A percentile compares a stretch with the other conserved stretches of the same genome.
phyloP scores from a whole-genome alignment of 371 early-diverging fungal genomes.

The Amoeboaphelidium protococcarum region DNA sequence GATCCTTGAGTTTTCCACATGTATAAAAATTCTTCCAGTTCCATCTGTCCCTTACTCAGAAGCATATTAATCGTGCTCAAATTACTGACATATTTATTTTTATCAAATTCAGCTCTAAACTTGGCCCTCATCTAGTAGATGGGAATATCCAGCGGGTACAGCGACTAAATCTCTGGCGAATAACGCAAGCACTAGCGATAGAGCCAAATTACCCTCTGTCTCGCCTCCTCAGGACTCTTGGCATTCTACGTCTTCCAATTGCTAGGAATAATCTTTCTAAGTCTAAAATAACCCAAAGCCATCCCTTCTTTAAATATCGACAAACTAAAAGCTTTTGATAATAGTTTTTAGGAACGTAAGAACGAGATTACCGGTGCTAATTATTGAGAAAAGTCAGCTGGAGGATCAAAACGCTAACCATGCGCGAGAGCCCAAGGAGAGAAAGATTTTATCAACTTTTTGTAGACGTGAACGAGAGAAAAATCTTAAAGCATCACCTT shows the following conservation, averaged over 20 bases:
- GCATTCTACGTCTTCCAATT: not conserved
- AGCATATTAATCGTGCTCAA: constrained; percentile 51
- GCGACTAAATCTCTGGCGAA: constrained; percentile 50
- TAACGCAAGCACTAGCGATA: constrained; percentile 5
- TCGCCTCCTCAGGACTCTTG: not conserved
- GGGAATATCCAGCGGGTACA: constrained; percentile 53
- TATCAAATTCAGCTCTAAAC: constrained; percentile 74
- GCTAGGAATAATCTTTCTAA: not conserved
- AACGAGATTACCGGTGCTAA: too few relatives aligned
- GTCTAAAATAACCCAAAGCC: not conserved
- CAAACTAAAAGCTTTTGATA: too few relatives aligned
- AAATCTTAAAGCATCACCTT: too few relatives aligned
- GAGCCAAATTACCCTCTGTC: not conserved
- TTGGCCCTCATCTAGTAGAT: constrained; percentile 41
- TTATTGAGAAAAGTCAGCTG: too few relatives aligned
- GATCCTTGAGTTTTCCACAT: constrained; percentile 83
- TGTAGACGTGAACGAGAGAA: too few relatives aligned
- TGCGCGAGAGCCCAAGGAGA: too few relatives aligned
- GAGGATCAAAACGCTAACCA: too few relatives aligned
- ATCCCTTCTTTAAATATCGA: too few relatives aligned
- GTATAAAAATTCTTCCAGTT: constrained; percentile 76
- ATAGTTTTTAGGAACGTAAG: too few relatives aligned
- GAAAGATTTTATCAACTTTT: too few relatives aligned
- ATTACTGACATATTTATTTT: constrained; percentile 52
- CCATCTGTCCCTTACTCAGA: constrained; percentile 57